Base-by-base conservation (phyloP, 441 rosid species). In the Geranium incanum region DNA sequence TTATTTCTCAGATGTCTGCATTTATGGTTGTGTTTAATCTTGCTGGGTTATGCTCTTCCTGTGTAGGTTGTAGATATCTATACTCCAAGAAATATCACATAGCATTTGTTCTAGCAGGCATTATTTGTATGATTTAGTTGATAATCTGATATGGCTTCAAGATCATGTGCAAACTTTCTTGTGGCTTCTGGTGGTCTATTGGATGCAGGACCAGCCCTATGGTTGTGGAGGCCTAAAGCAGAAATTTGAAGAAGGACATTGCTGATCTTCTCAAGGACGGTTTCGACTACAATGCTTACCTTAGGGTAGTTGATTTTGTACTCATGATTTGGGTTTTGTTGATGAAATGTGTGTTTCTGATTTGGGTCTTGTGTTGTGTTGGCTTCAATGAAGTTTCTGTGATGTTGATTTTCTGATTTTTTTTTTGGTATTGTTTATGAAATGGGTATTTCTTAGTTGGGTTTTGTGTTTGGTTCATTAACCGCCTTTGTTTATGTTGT, bases 231-330 rank as follows among this genome's bases (percentile, higher is more conserved):
- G 21, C 21, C 21, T 21, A 21, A 21, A 21, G 21, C 21, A 21
- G 21, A 21, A 21, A 21, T 21, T 67, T 90, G 81, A 90, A 81
- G 83, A 86, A 84, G 33, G 97, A 89, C 81, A 76, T 92, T 69
- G 93, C 82, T 33, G 97, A 89, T 63, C 97, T 94, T 69, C 88
- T 94, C 66, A 80, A 67, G 70, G 82, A 55, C 33, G 84, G 75
- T 68, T 83, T 82, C 72, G 89, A 88, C 79, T 72, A 80, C 77
- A 85, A 87, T 76, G 97, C 99, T 8, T 90, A 82, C 68, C 85
- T 86, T 73, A 88, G 95, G 97, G 99, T 94, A 72, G 68, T 28
- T 28, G 33, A 28, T 28, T 28, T 28, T 28, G 33, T 2, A 28
- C 3, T 28, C 33, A 1, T 28, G 33, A 28, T 28, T 28, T 28